Evolutionary conservation across 75 land plant genomes (phyloP), one percentile per base, ranked within the genome.

Genomic region (Picea sitchensis): DNA sequence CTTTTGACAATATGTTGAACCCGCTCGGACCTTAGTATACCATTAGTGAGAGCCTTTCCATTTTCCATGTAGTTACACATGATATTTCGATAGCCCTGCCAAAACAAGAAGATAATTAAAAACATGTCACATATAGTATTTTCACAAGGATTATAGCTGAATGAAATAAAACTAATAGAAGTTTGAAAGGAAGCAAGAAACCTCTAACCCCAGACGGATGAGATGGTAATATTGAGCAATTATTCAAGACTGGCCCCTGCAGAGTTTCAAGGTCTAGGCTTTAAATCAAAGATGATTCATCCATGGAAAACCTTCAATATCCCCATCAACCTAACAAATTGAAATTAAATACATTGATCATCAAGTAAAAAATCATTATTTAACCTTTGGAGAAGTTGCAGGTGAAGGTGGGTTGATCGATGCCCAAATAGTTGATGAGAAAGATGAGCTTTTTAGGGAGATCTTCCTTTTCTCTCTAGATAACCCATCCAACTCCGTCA

Each of bases 341-440:
- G 1, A 36, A 36, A 36, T 36, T 1, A 36, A 36, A 36, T 36
- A 36, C 38, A 36, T 36, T 88, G 90, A 57, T 90, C 88, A 54
- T 90, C 88, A 47, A 88, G 91, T 1, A 90, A 90, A 31, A 90
- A 85, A 9, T 88, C 72, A 30, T 85, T 87, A 58, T 90, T 90
- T 13, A 90, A 77, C 90, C 90, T 77, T 84, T 88, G 56, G 90
- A 88, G 85, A 89, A 89, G 57, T 89, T 89, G 61, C 85, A 90
- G 23, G 91, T 89, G 78, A 89, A 89, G 4, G 90, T 88, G 69
- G 90, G 90, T 62, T 88, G 90, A 51, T 86, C 88, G 2, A 84
- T 80, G 2, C 91, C 91, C 26, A 89, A 81, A 21, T 88, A 89
- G 76, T 89, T 89, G 73, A 89, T 85, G 61, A 87, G 91, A 64